phyloP scores from a whole-genome alignment of 2,329 filamentous ascomycete species.

The Aureobasidium subglaciale region DNA sequence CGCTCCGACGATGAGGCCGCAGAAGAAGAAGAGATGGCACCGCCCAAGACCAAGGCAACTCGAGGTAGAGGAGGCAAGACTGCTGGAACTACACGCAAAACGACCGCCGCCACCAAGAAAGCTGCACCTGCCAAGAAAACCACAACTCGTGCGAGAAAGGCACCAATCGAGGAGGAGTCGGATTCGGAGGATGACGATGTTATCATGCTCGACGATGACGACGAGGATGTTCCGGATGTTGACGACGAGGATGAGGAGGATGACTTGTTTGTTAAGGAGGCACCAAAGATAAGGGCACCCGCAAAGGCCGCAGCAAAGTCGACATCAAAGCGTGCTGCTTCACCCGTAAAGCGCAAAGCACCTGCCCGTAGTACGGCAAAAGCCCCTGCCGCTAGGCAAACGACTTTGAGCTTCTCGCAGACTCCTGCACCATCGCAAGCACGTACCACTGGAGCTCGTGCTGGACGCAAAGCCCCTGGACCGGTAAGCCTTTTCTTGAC shows the following conservation, averaged over 20 bases:
- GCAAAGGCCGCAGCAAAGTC: conserved; percentile 23
- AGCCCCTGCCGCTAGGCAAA: conserved; percentile 28
- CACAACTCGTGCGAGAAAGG: conserved; percentile 34
- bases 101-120: conserved; percentile 32
- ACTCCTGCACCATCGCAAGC: conserved; percentile 26
- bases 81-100: conserved; percentile 35
- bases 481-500: conserved; percentile 28
- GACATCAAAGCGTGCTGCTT: conserved; percentile 19
- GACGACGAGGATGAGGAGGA: conserved; percentile 36
- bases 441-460: conserved; percentile 23
- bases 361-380: conserved; percentile 19
- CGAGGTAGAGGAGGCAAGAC: conserved; percentile 42
- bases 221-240: conserved; percentile 40
- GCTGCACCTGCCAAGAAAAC: conserved; percentile 26
- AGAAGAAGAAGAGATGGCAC: conserved; percentile 30
- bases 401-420: conserved; percentile 37
- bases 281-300: conserved; percentile 23
- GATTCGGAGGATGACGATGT: conserved; percentile 39
- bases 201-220: conserved; percentile 37
- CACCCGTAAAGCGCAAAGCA: conserved; percentile 26
- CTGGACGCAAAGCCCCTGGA: conserved; percentile 31
- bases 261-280: conserved; percentile 38
- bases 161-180: conserved; percentile 35
- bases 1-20: conserved; percentile 43
- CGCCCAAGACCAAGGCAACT: conserved; percentile 32